Percentiles rank a stretch among this genome's conserved stretches.
phyloP scores from a whole-genome alignment of 208 protist species.

The Trypanosomatidae sp. region DNA sequence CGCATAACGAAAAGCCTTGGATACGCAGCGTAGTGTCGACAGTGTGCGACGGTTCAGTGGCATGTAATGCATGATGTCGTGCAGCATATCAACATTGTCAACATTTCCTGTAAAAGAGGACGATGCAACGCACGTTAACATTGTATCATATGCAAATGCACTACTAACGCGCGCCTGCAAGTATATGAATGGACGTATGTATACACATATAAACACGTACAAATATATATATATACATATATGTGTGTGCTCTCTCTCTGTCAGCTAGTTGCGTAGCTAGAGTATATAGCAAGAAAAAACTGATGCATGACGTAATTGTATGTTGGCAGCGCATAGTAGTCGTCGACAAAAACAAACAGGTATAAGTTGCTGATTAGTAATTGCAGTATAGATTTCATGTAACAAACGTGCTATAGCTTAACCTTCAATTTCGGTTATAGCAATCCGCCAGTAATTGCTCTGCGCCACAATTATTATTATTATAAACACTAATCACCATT shows the following conservation, averaged over 20 bases:
- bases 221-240: constrained; percentile 4
- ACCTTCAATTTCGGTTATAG: too few relatives aligned
- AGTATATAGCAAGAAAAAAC: background rate
- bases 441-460: too few relatives aligned
- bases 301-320: background rate
- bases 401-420: too few relatives aligned
- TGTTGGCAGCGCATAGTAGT: too few relatives aligned
- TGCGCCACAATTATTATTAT: too few relatives aligned
- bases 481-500: too few relatives aligned
- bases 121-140: background rate
- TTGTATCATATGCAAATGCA: background rate
- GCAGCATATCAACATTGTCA: constrained; percentile 29
- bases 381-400: too few relatives aligned
- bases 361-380: too few relatives aligned
- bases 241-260: background rate
- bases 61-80: constrained; percentile 67
- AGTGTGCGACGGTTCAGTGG: constrained; percentile 81
- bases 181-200: background rate
- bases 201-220: background rate
- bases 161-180: background rate
- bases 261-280: background rate
- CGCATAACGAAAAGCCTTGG: constrained; percentile 55
- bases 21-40: constrained; percentile 63
- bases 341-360: too few relatives aligned
- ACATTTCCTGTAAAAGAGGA: constrained; percentile 40